Conservation (phyloP, 2,329 filamentous ascomycete genomes). For the Fonsecaea monophora region DNA sequence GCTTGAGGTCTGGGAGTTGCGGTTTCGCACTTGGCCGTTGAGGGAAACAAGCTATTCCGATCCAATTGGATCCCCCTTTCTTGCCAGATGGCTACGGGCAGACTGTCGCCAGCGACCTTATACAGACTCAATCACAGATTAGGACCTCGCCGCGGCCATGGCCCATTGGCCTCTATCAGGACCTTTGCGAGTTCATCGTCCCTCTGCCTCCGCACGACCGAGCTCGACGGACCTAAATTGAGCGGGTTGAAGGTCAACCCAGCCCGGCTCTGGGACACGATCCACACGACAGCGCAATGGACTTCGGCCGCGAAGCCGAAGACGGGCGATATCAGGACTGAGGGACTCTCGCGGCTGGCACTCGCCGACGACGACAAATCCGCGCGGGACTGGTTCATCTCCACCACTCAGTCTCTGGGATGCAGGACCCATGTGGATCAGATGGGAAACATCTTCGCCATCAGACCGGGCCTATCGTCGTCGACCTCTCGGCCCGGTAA, state of each 20-base stretch:
- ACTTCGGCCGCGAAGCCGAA: slow-evolving; percentile 17
- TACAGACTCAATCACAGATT: background rate
- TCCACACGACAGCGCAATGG: slow-evolving; percentile 34
- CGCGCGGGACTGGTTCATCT: slow-evolving; percentile 76
- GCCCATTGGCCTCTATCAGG: background rate
- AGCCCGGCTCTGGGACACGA: slow-evolving; percentile 32
- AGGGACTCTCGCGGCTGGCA: slow-evolving; percentile 60
- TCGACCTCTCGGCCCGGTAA: background rate
- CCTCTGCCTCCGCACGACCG: slow-evolving; percentile 21
- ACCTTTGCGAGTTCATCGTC: slow-evolving; percentile 19
- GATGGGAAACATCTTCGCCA: slow-evolving; percentile 82
- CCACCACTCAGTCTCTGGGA: slow-evolving; percentile 67
- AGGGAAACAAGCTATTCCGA: background rate
- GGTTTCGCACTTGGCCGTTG: background rate
- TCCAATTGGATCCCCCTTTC: background rate
- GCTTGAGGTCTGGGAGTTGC: no score
- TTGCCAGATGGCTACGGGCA: background rate
- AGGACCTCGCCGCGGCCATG: background rate
- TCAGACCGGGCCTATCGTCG: slow-evolving; percentile 65
- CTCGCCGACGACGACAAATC: slow-evolving; percentile 74
- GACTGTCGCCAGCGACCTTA: background rate
- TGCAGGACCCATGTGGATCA: slow-evolving; percentile 72
- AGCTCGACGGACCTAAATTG: slow-evolving; percentile 19
- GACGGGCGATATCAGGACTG: slow-evolving; percentile 25
- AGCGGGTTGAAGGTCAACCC: slow-evolving; percentile 25